Evolutionary conservation across 345 rosid species (phyloP).

Genomic region (Syzygium aqueum): DNA sequence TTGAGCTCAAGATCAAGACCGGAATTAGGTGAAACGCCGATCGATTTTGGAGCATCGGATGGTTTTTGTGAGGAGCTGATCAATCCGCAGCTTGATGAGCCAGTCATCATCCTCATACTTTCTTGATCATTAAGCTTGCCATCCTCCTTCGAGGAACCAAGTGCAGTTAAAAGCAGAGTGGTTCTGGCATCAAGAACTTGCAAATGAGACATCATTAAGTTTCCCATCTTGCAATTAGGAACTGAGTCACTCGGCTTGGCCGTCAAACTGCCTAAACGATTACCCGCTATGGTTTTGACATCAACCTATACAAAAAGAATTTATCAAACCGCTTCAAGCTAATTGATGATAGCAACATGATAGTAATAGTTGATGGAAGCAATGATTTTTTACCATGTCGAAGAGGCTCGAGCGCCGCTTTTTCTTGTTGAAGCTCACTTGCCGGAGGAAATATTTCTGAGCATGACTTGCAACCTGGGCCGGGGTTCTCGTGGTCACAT

Average conservation of each 20-base stretch:
- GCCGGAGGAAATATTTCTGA: constrained; percentile 55
- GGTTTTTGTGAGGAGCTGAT: not conserved
- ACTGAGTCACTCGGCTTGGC: not conserved
- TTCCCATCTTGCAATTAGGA: not conserved
- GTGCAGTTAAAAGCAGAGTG: not conserved
- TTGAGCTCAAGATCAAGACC: constrained; percentile 33
- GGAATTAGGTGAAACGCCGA: not conserved
- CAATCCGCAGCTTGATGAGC: not conserved
- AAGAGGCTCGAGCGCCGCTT: constrained; percentile 51
- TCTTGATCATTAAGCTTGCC: not conserved
- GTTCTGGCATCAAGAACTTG: not conserved
- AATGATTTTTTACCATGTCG: constrained; percentile 25
- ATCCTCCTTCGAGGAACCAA: not conserved
- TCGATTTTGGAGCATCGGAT: not conserved
- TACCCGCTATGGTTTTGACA: not conserved
- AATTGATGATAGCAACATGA: not conserved
- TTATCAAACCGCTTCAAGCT: not conserved
- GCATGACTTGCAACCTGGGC: constrained; percentile 72
- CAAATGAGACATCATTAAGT: not conserved
- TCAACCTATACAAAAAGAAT: not conserved
- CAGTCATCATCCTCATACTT: not conserved
- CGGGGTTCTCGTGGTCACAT: constrained; percentile 51
- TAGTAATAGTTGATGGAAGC: not conserved
- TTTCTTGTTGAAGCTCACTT: constrained; percentile 25
- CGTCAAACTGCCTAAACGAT: not conserved